phyloP scores from a whole-genome alignment of 257 asterid species.

The Ophiorrhiza pumila region DNA sequence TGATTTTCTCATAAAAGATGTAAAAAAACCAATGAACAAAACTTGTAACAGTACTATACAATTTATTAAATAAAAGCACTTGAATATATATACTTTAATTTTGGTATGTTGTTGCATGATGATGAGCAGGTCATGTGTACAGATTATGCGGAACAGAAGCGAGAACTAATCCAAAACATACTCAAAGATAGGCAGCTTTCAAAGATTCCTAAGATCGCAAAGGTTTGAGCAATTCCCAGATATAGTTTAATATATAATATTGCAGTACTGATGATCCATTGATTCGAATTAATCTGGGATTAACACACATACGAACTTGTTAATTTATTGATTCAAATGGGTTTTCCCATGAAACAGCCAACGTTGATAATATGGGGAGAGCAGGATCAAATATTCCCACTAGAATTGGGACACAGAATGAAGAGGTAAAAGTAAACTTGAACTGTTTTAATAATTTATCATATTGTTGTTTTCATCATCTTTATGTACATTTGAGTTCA shows the following conservation, averaged over 20 bases:
- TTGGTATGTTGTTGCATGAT: background rate
- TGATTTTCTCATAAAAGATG: too few species aligned
- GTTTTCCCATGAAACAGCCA: conserved; percentile 36
- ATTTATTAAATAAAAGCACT: background rate
- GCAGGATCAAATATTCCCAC: conserved; percentile 69
- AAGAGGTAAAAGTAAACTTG: conserved; percentile 33
- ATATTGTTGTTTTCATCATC: background rate
- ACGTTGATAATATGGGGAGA: conserved; percentile 94
- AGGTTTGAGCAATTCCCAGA: conserved; percentile 32
- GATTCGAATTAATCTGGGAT: too few species aligned
- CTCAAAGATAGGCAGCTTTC: conserved; percentile 56
- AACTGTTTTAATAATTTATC: background rate
- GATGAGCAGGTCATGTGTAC: conserved; percentile 63
- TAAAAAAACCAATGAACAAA: too few species aligned
- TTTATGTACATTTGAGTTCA: background rate
- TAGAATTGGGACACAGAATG: conserved; percentile 70
- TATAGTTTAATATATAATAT: too few species aligned
- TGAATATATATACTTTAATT: background rate
- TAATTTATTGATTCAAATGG: conserved; percentile 1
- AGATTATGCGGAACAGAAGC: conserved; percentile 53
- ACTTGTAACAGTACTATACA: too few species aligned
- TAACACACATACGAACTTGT: too few species aligned
- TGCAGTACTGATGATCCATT: too few species aligned
- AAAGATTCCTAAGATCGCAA: conserved; percentile 53
- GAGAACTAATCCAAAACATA: conserved; percentile 65